phyloP scores from a whole-genome alignment of 2,329 filamentous ascomycete genomes.

The Hymenoscyphus fructigenus region DNA sequence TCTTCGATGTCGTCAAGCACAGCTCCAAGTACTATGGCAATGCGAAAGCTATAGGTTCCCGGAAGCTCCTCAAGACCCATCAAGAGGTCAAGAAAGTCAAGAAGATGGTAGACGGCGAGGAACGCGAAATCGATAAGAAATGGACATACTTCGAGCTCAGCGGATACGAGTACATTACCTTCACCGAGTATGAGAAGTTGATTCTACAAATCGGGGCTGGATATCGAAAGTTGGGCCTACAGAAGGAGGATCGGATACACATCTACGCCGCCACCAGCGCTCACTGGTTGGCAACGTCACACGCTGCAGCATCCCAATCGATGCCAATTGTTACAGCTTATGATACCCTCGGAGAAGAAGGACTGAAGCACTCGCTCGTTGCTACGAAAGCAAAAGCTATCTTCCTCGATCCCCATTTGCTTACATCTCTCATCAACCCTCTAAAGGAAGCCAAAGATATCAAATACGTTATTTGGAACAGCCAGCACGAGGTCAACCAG shows the following conservation, averaged over 20 bases:
- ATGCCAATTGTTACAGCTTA: slow-evolving; percentile 93
- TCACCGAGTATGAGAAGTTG: slow-evolving; percentile 73
- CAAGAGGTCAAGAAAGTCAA: slow-evolving; percentile 86
- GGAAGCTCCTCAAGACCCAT: slow-evolving; percentile 73
- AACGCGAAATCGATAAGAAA: slow-evolving; percentile 79
- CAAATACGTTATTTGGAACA: slow-evolving; percentile 63
- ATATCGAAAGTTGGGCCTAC: slow-evolving; percentile 70
- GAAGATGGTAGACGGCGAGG: slow-evolving; percentile 79
- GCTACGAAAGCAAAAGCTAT: slow-evolving; percentile 81
- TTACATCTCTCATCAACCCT: slow-evolving; percentile 56
- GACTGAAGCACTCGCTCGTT: slow-evolving; percentile 80
- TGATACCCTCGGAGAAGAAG: slow-evolving; percentile 83
- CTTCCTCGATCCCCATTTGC: slow-evolving; percentile 80
- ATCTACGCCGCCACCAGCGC: slow-evolving; percentile 73
- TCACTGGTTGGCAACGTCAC: slow-evolving; percentile 79
- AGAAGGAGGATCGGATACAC: slow-evolving; percentile 69
- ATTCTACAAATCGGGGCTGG: slow-evolving; percentile 67
- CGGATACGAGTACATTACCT: slow-evolving; percentile 74
- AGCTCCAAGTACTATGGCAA: slow-evolving; percentile 66
- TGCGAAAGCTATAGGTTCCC: slow-evolving; percentile 64
- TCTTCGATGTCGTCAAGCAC: slow-evolving; percentile 72
- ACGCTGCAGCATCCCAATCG: slow-evolving; percentile 77
- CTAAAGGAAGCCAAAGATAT: slow-evolving; percentile 57
- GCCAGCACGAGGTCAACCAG: slow-evolving; percentile 49
- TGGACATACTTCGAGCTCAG: slow-evolving; percentile 88